Percentiles rank a stretch among this genome's conserved stretches.
These are phyloP conservation scores for Plasmodium relictum DNA, from an alignment of 169 alveolate genomes.

Conservation along the genomic window DNA sequence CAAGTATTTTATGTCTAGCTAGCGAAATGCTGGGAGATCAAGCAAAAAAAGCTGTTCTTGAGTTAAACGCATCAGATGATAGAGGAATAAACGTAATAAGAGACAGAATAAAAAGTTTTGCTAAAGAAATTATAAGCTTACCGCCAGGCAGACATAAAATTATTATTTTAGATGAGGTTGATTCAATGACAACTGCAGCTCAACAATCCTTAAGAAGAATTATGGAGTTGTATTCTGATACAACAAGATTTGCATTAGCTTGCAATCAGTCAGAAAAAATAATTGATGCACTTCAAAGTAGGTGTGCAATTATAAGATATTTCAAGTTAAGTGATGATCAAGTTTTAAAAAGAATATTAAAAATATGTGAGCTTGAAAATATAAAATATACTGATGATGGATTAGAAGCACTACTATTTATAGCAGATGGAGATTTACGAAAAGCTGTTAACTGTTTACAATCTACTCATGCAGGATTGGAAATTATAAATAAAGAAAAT, in stretches of 20 bases:
- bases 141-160: constrained; percentile 97
- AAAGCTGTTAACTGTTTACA: constrained; percentile 97
- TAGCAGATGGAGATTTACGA: constrained; percentile 97
- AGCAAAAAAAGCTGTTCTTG: constrained; percentile 94
- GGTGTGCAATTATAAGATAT: constrained; percentile 99
- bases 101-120: constrained; percentile 97
- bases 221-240: constrained; percentile 97
- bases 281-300: constrained; percentile 99
- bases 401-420: constrained; percentile 95
- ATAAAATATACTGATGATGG: constrained; percentile 93
- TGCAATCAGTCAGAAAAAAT: constrained; percentile 98
- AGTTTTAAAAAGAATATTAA: constrained; percentile 91
- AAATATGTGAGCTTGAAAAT: constrained; percentile 87
- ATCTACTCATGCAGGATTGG: constrained; percentile 97
- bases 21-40: constrained; percentile 94
- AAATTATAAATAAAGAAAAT: constrained; percentile 94
- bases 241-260: constrained; percentile 99
- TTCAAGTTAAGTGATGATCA: constrained; percentile 95
- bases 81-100: constrained; percentile 99
- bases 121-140: constrained; percentile 94
- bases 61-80: constrained; percentile 99
- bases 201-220: constrained; percentile 98
- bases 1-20: constrained; percentile 98
- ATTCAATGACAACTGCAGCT: constrained; percentile 99
- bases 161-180: constrained; percentile 99